phyloP scores from a whole-genome alignment of 495 filamentous ascomycete genomes.

The Cryomyces minteri region DNA sequence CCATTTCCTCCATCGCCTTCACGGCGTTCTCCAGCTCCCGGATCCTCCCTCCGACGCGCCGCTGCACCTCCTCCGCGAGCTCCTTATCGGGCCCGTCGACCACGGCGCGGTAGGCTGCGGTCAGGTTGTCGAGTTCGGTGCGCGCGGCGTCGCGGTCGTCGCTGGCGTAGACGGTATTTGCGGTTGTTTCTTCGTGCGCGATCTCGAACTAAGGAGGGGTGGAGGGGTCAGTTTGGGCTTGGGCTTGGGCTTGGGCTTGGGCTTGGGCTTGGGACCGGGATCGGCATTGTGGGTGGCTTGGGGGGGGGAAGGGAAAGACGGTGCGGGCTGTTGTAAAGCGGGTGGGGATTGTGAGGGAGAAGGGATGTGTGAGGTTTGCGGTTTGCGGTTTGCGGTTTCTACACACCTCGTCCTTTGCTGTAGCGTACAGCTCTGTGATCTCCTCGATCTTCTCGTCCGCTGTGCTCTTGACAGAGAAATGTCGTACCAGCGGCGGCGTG shows the following conservation, averaged over 20 bases:
- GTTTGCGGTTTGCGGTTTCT: too few species aligned
- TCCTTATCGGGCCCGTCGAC: conserved; percentile 16
- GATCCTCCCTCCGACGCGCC: conserved; percentile 28
- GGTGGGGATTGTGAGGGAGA: too few species aligned
- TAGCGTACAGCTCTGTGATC: conserved; percentile 22
- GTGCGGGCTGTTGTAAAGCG: conserved; percentile 29
- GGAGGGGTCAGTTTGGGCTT: not conserved
- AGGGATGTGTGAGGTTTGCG: too few species aligned
- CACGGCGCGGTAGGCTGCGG: conserved; percentile 26
- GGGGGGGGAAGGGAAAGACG: conserved; percentile 9
- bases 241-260: too few species aligned
- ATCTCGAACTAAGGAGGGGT: conserved; percentile 27
- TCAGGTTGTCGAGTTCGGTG: conserved; percentile 29
- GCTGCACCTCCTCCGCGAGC: conserved; percentile 29
- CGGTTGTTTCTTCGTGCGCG: conserved; percentile 34
- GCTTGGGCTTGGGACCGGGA: too few species aligned
- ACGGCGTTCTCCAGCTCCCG: conserved; percentile 35
- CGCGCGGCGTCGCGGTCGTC: conserved; percentile 33
- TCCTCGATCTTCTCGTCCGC: conserved; percentile 26
- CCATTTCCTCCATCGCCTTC: conserved; percentile 25
- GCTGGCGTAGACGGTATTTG: conserved; percentile 32
- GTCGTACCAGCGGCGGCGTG: not conserved
- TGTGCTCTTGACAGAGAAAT: conserved; percentile 12
- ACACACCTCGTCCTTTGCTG: too few species aligned
- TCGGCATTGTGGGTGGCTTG: too few species aligned